Base-by-base conservation (phyloP, 2,329 filamentous ascomycete genomes). In the Dactylellina parvicollis region DNA sequence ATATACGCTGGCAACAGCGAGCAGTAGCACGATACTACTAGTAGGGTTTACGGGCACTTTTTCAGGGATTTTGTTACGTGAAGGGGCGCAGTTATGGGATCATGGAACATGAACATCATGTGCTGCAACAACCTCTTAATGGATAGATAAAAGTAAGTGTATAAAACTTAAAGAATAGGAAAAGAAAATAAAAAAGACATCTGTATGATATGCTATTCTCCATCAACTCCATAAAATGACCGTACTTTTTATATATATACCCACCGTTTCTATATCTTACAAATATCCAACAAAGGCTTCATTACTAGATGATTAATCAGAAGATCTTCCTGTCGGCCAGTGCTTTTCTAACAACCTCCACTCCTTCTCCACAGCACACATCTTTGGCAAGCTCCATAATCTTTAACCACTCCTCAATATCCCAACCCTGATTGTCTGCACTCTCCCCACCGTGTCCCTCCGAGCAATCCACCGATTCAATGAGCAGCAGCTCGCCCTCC, bases 381-480 rank as follows among this genome's bases (percentile, higher is more conserved):
- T 82, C 81, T 78, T 87, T 84, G 32, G 90, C 92, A 46, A 84
- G 82, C 74, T 88, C 85, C 75, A 88, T 87, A 16, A 90, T 86
- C 44, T 85, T 82, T 64, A 92, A 87, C 92, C 93, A 97, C 75
- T 90, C 88, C 12, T 87, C 84, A 76, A 90, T 83, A 49, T 87
- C 86, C 79, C 97, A 98, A 2, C 82, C 82, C 76, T 38, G 80
- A 78, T 30, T 80, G 78, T 34, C 77, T 49, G 64, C 62, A 9
- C 50, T 54, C 34, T 46, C 49, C 20, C 64, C 70, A 34, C 64
- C 70, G 2, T 28, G 12, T 9, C 64, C 70, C 8, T 57, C 62
- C 26, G 55, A 62, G 26, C 62, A 74, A 1, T 74, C 70, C n/a
- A 67, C 2, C 18, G 62, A 69, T 18, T 78, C 77, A 14, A 77